Base-by-base conservation (phyloP, 208 protist genomes). In the Leishmania lainsoni region DNA sequence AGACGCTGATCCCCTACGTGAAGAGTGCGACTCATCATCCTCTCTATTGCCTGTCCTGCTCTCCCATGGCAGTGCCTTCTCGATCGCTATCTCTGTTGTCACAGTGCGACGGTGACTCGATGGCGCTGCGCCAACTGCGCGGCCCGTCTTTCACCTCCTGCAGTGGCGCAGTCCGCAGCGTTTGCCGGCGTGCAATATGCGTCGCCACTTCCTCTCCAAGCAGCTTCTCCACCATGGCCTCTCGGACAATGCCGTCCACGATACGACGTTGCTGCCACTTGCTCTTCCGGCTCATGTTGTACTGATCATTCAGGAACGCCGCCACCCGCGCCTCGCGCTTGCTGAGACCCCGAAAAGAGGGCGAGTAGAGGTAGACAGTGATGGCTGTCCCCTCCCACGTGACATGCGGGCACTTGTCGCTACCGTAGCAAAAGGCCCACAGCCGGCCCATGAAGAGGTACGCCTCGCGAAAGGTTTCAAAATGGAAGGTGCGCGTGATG, bases 301-400 rank as follows among this genome's bases (percentile, higher is more conserved):
- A 95, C 79, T 95, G 91, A 79, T 97, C 93, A 54, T 97, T 97
- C 52, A 95, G 63, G 85, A 97, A 97, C 32, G 93, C 93, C 29
- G 93, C 93, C 42, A 97, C 74, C 17, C 91, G 86, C 5, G 93
- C 93, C 88, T 97, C 92, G 16, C 93, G 91, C 70, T 91, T 92
- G 83, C 90, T 95, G 56, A 97, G 68, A 2, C 93, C 93, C n/a
- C 87, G 86, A 71, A 95, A 97, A 35, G 90, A 92, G 2, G 92
- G 89, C 17, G 92, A 95, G 88, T 95, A 97, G 75, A 97, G 86
- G 79, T 94, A 94, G 9, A 97, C 89, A 6, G 91, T 95, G 72
- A 97, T 83, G 5, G 76, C 59, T 1, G 79, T 87, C 68, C 81
- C 84, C 22, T 94, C 85, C 92, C 93, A 97, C 20, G 71, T 84